A percentile compares a stretch with the other conserved stretches of the same genome.
These are phyloP conservation scores for Fusarium udum DNA, from an alignment of 2,329 filamentous ascomycete genomes.

Conservation along the genomic window DNA sequence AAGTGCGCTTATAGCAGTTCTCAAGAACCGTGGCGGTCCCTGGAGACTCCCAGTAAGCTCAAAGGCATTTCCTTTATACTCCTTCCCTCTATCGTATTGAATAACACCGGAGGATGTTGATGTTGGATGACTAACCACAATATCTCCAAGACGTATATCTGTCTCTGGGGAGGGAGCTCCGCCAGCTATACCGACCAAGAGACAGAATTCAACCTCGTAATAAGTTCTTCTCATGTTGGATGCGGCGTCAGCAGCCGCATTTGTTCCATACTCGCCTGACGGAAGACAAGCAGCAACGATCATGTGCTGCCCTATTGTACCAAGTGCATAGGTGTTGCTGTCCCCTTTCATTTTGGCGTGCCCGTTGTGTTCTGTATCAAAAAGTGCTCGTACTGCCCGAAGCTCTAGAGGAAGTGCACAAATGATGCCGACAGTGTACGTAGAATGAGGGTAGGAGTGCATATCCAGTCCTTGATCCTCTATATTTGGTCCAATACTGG, in stretches of 20 bases:
- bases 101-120: accelerated
- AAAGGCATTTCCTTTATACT: background rate
- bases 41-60: accelerated
- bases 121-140: background rate
- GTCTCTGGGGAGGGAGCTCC: accelerated
- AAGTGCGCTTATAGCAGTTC: background rate
- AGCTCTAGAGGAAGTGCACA: background rate
- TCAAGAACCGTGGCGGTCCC: background rate
- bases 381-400: background rate
- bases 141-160: background rate
- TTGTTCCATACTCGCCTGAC: background rate
- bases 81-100: background rate
- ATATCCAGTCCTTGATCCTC: background rate
- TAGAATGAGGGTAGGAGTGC: background rate
- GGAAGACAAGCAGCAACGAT: background rate
- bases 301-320: accelerated
- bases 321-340: background rate
- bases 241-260: accelerated
- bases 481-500: too few species aligned
- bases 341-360: accelerated
- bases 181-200: accelerated
- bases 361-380: background rate
- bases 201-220: accelerated
- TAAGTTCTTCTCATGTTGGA: background rate
- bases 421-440: accelerated